Evolutionary conservation across 1,284 basidiomycete species (phyloP).

Genomic region (Ceraceosorus bombacis): DNA sequence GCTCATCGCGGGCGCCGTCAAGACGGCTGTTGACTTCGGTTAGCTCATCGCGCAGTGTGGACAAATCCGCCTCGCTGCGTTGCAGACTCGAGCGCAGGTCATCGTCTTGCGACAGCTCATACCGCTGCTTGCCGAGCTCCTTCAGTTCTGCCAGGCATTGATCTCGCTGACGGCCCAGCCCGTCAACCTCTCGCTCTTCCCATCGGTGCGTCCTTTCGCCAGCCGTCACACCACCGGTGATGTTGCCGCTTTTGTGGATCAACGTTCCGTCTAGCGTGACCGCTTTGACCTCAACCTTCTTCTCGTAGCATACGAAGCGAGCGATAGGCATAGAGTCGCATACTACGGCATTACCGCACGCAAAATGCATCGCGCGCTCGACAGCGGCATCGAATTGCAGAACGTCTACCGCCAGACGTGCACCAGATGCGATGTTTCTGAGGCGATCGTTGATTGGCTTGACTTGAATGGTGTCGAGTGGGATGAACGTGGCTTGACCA

Average conservation of each 20-base stretch:
- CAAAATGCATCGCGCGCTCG: slow-evolving; percentile 90
- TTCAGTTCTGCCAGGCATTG: slow-evolving; percentile 68
- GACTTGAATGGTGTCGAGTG: slow-evolving; percentile 88
- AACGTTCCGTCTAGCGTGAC: slow-evolving; percentile 94
- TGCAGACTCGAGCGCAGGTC: slow-evolving; percentile 67
- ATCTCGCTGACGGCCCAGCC: slow-evolving; percentile 62
- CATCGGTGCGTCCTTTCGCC: slow-evolving; percentile 54
- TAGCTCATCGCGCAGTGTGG: slow-evolving; percentile 71
- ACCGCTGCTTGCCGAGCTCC: slow-evolving; percentile 72
- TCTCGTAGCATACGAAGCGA: slow-evolving; percentile 81
- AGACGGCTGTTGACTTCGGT: slow-evolving; percentile 28
- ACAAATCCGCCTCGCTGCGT: slow-evolving; percentile 66
- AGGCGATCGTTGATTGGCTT: slow-evolving; percentile 92
- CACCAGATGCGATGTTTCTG: slow-evolving; percentile 80
- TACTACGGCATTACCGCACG: slow-evolving; percentile 87
- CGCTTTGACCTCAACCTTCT: slow-evolving; percentile 90
- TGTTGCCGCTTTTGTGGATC: slow-evolving; percentile 93
- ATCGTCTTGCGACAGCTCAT: slow-evolving; percentile 74
- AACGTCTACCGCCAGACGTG: slow-evolving; percentile 86
- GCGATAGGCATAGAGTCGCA: slow-evolving; percentile 93
- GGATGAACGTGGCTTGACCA: slow-evolving; percentile 93
- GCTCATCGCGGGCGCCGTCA: slow-evolving; percentile 9
- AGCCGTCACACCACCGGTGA: slow-evolving; percentile 77
- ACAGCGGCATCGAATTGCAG: slow-evolving; percentile 49
- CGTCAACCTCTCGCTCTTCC: slow-evolving; percentile 86